These are phyloP conservation scores for Saccharomycopsis oosterbeekiorum DNA, from an alignment of 805 yeast species.

Conservation along the genomic window DNA sequence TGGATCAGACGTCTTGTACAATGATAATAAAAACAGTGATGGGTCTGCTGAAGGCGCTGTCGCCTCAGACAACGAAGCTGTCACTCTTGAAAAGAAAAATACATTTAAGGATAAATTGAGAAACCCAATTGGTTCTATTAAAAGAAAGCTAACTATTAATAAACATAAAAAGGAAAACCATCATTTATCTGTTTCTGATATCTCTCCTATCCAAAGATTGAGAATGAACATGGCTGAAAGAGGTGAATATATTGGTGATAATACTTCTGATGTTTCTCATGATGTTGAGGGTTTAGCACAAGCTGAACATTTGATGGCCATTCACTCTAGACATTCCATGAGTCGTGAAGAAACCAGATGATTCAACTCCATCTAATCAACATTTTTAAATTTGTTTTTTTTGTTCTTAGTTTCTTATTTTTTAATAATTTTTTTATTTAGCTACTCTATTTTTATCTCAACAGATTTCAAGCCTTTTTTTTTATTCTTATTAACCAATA, in stretches of 20 bases:
- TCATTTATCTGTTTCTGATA: background rate
- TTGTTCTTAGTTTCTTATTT: conserved; percentile 3
- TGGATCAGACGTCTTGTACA: background rate
- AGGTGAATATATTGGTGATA: conserved; percentile 17
- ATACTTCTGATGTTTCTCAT: conserved; percentile 34
- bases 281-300: conserved; percentile 41
- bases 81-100: background rate
- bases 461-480: background rate
- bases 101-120: conserved; percentile 15
- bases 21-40: background rate
- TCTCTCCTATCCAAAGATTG: conserved; percentile 13
- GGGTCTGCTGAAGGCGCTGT: background rate
- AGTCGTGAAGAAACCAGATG: background rate
- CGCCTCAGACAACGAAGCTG: background rate
- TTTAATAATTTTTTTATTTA: background rate
- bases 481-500: background rate
- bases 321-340: conserved; percentile 14
- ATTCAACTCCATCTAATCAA: background rate
- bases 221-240: conserved; percentile 14
- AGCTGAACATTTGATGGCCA: conserved; percentile 34
- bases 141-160: conserved; percentile 14
- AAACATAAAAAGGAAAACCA: background rate
- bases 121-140: conserved; percentile 17
- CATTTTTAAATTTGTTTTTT: background rate
- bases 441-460: background rate